phyloP scores from a whole-genome alignment of 192 early-diverging fungal species.

The Podila epigama region DNA sequence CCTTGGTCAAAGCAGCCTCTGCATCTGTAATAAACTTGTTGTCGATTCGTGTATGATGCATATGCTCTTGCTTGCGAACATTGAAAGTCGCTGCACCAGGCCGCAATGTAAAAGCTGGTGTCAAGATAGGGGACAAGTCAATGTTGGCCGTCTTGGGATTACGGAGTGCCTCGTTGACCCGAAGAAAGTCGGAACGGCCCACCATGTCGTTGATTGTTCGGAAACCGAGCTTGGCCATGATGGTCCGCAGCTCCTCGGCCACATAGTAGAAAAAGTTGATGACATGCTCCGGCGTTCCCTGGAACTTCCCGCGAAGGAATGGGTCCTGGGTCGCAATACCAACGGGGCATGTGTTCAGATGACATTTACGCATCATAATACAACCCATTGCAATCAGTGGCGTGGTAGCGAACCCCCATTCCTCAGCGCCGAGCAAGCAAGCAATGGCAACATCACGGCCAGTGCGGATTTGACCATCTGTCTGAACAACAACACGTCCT shows the following conservation, averaged over 20 bases:
- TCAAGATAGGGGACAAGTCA: constrained; percentile 86
- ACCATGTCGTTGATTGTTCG: constrained; percentile 96
- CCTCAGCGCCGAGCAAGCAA: constrained; percentile 97
- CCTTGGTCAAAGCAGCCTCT: constrained; percentile 68
- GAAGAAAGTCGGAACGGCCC: constrained; percentile 86
- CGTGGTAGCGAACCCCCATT: constrained; percentile 98
- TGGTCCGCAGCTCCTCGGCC: constrained; percentile 89
- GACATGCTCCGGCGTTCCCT: constrained; percentile 92
- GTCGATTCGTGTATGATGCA: constrained; percentile 85
- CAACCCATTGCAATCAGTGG: constrained; percentile 98
- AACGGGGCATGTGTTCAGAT: constrained; percentile 95
- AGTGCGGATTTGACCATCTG: constrained; percentile 98
- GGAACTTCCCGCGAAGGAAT: constrained; percentile 91
- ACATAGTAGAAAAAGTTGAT: constrained; percentile 99
- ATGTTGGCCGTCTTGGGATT: constrained; percentile 88
- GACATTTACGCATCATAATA: constrained; percentile 93
- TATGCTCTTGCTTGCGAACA: constrained; percentile 88
- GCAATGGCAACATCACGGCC: constrained; percentile 97
- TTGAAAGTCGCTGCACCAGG: constrained; percentile 89
- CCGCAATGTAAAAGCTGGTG: constrained; percentile 85
- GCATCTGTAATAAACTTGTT: constrained; percentile 88
- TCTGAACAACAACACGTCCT: constrained; percentile 95
- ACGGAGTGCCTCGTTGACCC: constrained; percentile 74
- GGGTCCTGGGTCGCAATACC: constrained; percentile 98
- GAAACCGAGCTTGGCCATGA: constrained; percentile 96